phyloP scores from a whole-genome alignment of 306 rosid genomes.

The Mimosa pudica region DNA sequence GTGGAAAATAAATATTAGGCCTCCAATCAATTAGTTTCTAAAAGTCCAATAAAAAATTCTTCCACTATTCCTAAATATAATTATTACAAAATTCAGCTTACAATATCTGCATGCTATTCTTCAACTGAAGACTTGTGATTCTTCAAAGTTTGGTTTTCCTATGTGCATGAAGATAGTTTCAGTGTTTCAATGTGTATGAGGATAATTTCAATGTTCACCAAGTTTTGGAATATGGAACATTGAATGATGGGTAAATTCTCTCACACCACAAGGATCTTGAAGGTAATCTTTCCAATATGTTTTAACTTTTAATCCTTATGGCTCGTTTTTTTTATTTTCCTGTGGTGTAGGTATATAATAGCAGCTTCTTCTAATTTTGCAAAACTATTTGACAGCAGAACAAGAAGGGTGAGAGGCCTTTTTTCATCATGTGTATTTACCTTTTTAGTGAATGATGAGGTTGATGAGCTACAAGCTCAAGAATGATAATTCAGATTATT shows the following conservation, averaged over 20 bases:
- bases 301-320: neutral
- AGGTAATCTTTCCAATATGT: neutral
- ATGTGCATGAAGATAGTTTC: neutral
- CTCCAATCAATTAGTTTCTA: too few species aligned
- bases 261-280: neutral
- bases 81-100: neutral
- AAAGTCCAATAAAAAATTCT: too few species aligned
- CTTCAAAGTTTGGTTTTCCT: neutral
- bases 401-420: neutral
- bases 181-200: neutral
- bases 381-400: neutral
- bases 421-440: neutral
- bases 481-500: neutral
- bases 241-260: neutral
- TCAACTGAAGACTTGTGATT: neutral
- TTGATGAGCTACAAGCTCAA: neutral
- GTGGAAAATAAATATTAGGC: too few species aligned
- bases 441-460: neutral
- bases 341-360: neutral
- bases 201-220: too few species aligned
- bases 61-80: too few species aligned
- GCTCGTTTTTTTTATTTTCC: neutral
- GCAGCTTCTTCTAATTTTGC: neutral
- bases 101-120: conserved; percentile 1
- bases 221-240: neutral